A percentile compares a stretch with the other conserved stretches of the same genome.
Evolutionary conservation across 352 stramenopile genomes (phyloP).

Genomic region (Phytophthora nicotianae): DNA sequence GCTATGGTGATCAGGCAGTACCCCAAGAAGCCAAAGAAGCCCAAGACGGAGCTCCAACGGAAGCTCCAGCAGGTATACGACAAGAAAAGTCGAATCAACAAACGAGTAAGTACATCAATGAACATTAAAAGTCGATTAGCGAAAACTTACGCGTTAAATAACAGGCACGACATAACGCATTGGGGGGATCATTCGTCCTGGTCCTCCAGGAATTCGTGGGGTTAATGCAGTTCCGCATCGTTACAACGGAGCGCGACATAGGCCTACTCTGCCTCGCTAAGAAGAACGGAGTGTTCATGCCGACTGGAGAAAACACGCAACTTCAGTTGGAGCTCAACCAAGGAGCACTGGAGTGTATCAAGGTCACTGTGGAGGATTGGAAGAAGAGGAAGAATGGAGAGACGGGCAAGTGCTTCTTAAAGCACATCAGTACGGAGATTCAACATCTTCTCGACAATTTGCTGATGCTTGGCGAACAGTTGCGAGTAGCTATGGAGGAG

Average conservation of each 20-base stretch:
- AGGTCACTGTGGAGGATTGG: conserved; percentile 18
- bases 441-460: conserved; percentile 15
- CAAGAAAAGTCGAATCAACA: conserved; percentile 28
- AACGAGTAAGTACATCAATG: conserved; percentile 12
- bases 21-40: conserved; percentile 9
- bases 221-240: conserved; percentile 20
- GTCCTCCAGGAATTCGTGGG: conserved; percentile 14
- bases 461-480: conserved; percentile 2
- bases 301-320: neutral
- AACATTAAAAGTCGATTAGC: neutral
- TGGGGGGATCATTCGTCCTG: conserved; percentile 14
- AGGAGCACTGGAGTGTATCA: conserved; percentile 17
- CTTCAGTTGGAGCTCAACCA: conserved; percentile 17
- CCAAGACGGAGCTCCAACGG: conserved; percentile 18
- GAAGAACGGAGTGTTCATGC: conserved; percentile 1
- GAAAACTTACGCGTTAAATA: neutral
- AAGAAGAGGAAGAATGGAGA: conserved; percentile 12
- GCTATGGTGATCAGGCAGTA: neutral
- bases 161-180: conserved; percentile 6
- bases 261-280: conserved; percentile 20
- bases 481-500: conserved; percentile 7
- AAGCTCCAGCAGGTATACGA: conserved; percentile 29
- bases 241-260: conserved; percentile 14
- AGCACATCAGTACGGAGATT: conserved; percentile 13
- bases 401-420: conserved; percentile 33